phyloP scores from a whole-genome alignment of 805 yeast genomes.

The Hanseniaspora lindneri region DNA sequence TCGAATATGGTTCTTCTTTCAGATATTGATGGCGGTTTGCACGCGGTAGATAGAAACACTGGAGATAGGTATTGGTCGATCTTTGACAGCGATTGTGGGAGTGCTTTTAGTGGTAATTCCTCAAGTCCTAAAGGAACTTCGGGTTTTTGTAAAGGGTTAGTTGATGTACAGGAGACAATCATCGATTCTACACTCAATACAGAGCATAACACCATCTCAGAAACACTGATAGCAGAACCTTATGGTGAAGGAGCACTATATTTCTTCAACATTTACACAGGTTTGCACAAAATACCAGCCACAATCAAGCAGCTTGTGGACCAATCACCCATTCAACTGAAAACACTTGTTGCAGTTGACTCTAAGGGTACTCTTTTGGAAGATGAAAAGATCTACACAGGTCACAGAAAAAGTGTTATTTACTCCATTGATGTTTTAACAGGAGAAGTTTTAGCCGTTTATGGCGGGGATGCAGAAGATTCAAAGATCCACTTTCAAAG shows the following conservation, averaged over 20 bases:
- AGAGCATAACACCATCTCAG: constrained; percentile 21
- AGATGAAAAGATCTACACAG: constrained; percentile 78
- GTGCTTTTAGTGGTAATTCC: neutral
- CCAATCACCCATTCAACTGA: constrained; percentile 74
- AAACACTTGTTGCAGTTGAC: constrained; percentile 36
- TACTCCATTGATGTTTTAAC: constrained; percentile 60
- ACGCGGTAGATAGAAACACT: constrained; percentile 62
- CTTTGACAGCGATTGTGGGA: constrained; percentile 34
- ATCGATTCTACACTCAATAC: constrained; percentile 15
- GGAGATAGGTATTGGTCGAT: constrained; percentile 73
- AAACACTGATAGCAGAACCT: constrained; percentile 85
- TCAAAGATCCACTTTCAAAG: constrained; percentile 19
- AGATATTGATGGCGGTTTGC: constrained; percentile 78
- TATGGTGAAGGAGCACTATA: constrained; percentile 71
- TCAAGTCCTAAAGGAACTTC: neutral
- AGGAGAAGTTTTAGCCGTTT: constrained; percentile 61
- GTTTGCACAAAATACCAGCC: constrained; percentile 71
- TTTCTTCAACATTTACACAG: constrained; percentile 61
- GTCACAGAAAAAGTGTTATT: constrained; percentile 62
- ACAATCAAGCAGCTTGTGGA: constrained; percentile 63
- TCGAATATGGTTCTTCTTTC: constrained; percentile 27
- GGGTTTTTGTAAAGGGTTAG: constrained; percentile 38
- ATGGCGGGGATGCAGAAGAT: constrained; percentile 41
- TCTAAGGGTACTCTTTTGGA: constrained; percentile 28
- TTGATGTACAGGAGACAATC: constrained; percentile 29